Base-by-base conservation (phyloP, 2,329 filamentous ascomycete genomes). In the Pestalotiopsis sp. region DNA sequence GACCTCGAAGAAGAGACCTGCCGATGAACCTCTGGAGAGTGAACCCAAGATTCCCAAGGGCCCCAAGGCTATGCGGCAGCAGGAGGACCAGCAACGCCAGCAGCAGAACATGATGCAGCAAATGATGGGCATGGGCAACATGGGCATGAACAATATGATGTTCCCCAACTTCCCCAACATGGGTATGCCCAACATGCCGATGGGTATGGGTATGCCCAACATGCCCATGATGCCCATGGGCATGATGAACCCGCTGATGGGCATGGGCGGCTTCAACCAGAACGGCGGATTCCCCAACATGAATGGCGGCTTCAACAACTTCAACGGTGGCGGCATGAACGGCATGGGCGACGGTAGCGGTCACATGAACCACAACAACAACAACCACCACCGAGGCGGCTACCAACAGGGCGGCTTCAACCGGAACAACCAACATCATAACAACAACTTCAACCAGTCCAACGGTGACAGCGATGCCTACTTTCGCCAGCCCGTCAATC, bases 401-500 rank as follows among this genome's bases (percentile, higher is more conserved):
- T 78, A 73, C 73, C 68, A 72, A 64, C 68, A 76, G 55, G 71
- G 73, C 44, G 56, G 56, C 22, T 72, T 73, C 35, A 69, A 71
- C 13, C 70, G 71, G 58, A 68, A 72, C 66, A 35, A 35, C 30
- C 30, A 35, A 35, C 30, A 35, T 35, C 30, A 35, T 9, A 35
- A 35, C 7, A 35, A 35, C 30, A 82, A 82, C 72, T 85, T 85
- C 62, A 75, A 79, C 1, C 82, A 83, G 68, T 85, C 86, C 2
- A 90, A 86, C 68, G 89, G 89, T 71, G 93, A 97, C 67, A 94
- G 97, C 68, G 93, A 94, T 69, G 93, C 96, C 6, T 99, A 99
- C 81, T 97, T 98, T 78, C 89, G 96, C 68, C 95, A 97, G 79
- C 96, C 96, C 0, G 93, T 98, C 70, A 99, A 99, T 77, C 95